These are phyloP conservation scores for Talaromyces sp. DNA, from an alignment of 2,329 filamentous ascomycete species.

Conservation along the genomic window DNA sequence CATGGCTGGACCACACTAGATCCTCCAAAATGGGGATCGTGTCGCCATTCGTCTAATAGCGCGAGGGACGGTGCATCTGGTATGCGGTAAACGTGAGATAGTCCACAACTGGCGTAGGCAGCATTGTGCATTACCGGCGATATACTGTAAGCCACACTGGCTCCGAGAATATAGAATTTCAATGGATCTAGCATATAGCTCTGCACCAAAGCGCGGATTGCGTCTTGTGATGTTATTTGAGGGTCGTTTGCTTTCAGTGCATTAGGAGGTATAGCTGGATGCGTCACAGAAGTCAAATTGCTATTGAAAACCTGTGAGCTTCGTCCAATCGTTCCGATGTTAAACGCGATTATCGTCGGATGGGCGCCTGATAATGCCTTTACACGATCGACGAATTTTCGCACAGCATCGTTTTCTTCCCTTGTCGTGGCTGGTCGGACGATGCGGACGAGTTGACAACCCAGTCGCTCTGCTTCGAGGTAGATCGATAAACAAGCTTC, in stretches of 20 bases:
- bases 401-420: constrained; percentile 37
- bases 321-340: constrained; percentile 38
- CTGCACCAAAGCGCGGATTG: constrained; percentile 38
- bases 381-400: constrained; percentile 38
- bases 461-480: constrained; percentile 34
- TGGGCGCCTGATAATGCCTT: constrained; percentile 30
- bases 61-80: constrained; percentile 35
- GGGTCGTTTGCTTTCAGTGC: constrained; percentile 29
- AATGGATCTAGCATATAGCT: constrained; percentile 42
- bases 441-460: constrained; percentile 40
- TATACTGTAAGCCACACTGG: constrained; percentile 41
- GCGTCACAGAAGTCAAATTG: constrained; percentile 41
- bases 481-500: constrained; percentile 32
- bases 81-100: constrained; percentile 40
- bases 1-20: constrained; percentile 44
- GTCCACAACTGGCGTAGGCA: constrained; percentile 38
- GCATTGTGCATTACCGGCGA: constrained; percentile 45
- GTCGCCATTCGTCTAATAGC: constrained; percentile 37
- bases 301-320: constrained; percentile 45
- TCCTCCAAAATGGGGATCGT: constrained; percentile 40
- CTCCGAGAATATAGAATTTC: constrained; percentile 42
- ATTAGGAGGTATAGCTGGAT: constrained; percentile 33
- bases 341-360: constrained; percentile 40
- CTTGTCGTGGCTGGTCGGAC: constrained; percentile 34
- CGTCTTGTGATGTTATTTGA: constrained; percentile 37